Evolutionary conservation across 768 basidiomycete species (phyloP), one percentile per base, ranked within the genome.

Genomic region (Tricholoma furcatifolium): DNA sequence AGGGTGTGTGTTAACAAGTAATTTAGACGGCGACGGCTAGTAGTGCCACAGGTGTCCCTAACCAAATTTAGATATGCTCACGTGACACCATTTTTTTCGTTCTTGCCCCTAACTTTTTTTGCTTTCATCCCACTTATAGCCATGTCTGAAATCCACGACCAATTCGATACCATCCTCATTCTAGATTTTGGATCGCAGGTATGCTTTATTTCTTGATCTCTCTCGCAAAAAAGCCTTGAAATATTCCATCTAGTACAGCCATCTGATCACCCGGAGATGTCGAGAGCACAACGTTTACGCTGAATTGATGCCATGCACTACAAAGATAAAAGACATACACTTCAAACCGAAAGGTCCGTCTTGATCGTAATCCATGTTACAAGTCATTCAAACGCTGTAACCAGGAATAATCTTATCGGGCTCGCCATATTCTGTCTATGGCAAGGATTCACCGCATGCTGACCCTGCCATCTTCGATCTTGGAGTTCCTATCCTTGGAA

Each of bases 161-260:
- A 93, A 59, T 98, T 96, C 67, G 94, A 98, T 65, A 95, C 95
- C 20, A 85, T 98, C 59, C 84, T 98, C 39, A 97, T 98, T 63
- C 76, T 98, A 31, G 96, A 98, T 70, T 98, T 98, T 70, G 96
- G 96, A 49, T 97, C 94, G 9, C 95, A 93, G 81, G 94, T 96
- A 62, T 59, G 74, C 24, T 40, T 32, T 12, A 23, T 47, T 43
- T 24, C 17, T 30, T 20, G 15, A 34, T 27, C 15, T 27, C 20
- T 34, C 34, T n/a, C 50, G 51, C 36, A 47, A 53, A n/a, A 52
- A 61, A 39, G 56, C 48, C 42, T 45, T 24, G 47, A 47, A 58
- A 24, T 35, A 36, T 58, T 54, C 32, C 36, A 51, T 62, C 39
- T 68, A 96, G 93, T 96, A 96, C 71, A 95, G 95, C 59, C 97